These are phyloP conservation scores for Picea abies DNA, from an alignment of 83 land plant genomes.

Conservation along the genomic window DNA sequence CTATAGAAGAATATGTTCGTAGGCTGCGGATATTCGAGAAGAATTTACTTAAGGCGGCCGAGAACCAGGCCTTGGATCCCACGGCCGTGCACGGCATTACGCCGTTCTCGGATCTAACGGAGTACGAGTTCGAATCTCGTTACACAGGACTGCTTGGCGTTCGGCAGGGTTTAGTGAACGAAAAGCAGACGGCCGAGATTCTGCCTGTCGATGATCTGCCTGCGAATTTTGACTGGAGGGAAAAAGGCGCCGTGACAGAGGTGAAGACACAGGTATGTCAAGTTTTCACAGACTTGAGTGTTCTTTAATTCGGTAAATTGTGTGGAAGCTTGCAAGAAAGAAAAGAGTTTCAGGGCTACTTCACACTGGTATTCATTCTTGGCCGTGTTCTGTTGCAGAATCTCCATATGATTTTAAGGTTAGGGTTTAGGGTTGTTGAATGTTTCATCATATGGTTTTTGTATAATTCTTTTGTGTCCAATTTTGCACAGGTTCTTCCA, in stretches of 20 bases:
- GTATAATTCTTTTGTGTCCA: too few relatives aligned
- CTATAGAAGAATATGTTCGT: conserved; percentile 56
- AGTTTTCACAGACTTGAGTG: too few relatives aligned
- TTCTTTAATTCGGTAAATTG: too few relatives aligned
- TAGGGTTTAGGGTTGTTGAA: too few relatives aligned
- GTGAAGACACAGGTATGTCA: conserved; percentile 77
- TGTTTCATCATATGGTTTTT: too few relatives aligned
- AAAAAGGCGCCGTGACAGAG: conserved; percentile 72
- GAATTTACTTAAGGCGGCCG: conserved; percentile 58
- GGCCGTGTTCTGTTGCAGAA: too few relatives aligned
- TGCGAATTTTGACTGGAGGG: conserved; percentile 76
- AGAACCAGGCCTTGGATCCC: conserved; percentile 67
- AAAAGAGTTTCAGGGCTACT: too few relatives aligned
- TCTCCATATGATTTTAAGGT: too few relatives aligned
- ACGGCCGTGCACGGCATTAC: conserved; percentile 65
- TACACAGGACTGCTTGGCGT: conserved; percentile 29
- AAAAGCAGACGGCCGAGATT: conserved; percentile 46
- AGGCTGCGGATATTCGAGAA: conserved; percentile 66
- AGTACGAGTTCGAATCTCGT: conserved; percentile 43
- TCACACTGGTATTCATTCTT: too few relatives aligned
- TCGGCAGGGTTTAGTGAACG: not conserved
- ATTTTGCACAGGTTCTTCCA: too few relatives aligned
- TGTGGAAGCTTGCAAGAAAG: too few relatives aligned
- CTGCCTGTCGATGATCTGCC: conserved; percentile 75
- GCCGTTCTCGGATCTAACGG: conserved; percentile 61